Conservation (phyloP, 345 rosid species). For the Ceriops decandra region DNA sequence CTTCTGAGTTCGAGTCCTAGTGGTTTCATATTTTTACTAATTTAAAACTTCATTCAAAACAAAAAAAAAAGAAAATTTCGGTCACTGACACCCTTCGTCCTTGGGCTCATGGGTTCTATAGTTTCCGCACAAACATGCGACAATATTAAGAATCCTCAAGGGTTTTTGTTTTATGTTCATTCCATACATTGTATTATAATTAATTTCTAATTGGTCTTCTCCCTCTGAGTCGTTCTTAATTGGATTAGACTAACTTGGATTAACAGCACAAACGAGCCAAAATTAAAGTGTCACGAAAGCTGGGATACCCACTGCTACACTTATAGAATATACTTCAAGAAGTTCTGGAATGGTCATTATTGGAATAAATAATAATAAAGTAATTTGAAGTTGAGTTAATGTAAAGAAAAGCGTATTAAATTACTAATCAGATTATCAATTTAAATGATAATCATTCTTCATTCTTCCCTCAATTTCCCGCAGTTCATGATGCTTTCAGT, state of each 20-base stretch:
- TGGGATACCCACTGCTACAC: conserved; percentile 3
- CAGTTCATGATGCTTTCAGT: conserved; percentile 14
- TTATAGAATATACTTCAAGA: background rate
- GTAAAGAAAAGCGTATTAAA: background rate
- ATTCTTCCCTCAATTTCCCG: conserved; percentile 5
- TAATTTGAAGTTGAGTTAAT: background rate
- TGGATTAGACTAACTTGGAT: conserved; percentile 27
- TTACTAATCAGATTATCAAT: too few relatives aligned
- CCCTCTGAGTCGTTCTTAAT: background rate
- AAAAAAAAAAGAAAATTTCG: too few relatives aligned
- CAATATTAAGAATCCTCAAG: background rate
- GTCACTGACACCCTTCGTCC: too few relatives aligned
- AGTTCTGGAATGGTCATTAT: background rate
- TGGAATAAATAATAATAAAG: too few relatives aligned
- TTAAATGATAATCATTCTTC: background rate
- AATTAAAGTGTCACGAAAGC: conserved; percentile 16
- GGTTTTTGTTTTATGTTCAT: too few relatives aligned
- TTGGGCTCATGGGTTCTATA: background rate
- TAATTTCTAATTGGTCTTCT: conserved; percentile 3
- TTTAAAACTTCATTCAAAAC: too few relatives aligned
- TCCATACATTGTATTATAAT: background rate
- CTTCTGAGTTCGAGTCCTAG: too few relatives aligned
- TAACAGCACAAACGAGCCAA: conserved; percentile 3
- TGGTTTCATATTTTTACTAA: too few relatives aligned
- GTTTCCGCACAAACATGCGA: background rate